Base-by-base conservation (phyloP, 345 rosid genomes). In the Erucastrum elatum region DNA sequence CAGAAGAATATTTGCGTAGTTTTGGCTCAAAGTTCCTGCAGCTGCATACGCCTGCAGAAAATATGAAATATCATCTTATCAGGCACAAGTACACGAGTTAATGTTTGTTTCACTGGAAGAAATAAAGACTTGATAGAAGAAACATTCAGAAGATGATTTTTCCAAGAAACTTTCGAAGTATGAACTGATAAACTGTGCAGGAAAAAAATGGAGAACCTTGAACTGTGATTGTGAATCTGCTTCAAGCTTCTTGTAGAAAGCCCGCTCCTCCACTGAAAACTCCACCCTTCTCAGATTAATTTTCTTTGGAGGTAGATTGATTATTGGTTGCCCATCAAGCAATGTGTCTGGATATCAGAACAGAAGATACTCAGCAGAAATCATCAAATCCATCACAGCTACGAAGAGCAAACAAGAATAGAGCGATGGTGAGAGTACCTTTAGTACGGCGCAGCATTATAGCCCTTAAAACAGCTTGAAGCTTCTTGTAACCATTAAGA, bases 391-490 rank as follows among this genome's bases (percentile, higher is more conserved):
- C 0, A 13, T 41, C 49, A 41, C 49, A 41, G 49, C 49, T 41
- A 41, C 49, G n/a, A 41, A 41, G 4, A 41, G 49, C 4, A 41
- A 41, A 41, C 13, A 41, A 3, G 8, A n/a, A n/a, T 5, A 51
- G 56, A 51, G 53, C 12, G 15, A 46, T 46, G 16, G 53, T 12
- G 15, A 46, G 17, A 25, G 31, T 58, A 91, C 97, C 94, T 91
- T 94, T 91, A 75, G 97, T 90, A 49, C 98, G 98, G 10, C 97
- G 94, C 77, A 94, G 75, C 97, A 94, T 88, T 85, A 91, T 76
- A 60, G 90, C 92, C 82, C 90, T 88, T 69, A 94, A 81, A 77
- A 94, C 84, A 73, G 90, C 97, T 86, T 91, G 96, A 80, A 94
- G 87, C 88, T 90, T 94, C 90, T 87, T 91, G 90, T 94, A 94